Conservation (phyloP, 2,329 filamentous ascomycete species). For the Lecanicillium sp. region DNA sequence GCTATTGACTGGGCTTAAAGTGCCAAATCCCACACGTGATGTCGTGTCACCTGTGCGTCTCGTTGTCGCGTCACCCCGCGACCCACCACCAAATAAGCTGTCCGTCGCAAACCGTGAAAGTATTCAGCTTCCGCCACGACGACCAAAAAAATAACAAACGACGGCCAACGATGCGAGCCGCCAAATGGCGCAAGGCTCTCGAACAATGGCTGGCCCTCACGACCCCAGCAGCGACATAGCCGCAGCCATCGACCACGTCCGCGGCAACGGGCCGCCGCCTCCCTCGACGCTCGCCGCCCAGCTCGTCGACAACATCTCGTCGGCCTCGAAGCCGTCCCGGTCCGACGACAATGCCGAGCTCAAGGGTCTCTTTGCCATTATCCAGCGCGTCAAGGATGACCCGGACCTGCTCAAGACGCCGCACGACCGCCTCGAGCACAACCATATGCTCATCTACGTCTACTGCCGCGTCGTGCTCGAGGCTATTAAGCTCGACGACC, state of each 20-base stretch:
- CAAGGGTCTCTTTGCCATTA: slow-evolving; percentile 55
- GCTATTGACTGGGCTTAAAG: too few species aligned
- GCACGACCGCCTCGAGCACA: slow-evolving; percentile 64
- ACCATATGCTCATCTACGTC: slow-evolving; percentile 79
- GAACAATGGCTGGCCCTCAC: slow-evolving; percentile 5
- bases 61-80: slow-evolving; percentile 7
- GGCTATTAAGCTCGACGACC: slow-evolving; percentile 58
- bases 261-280: slow-evolving; percentile 27
- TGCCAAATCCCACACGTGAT: slow-evolving; percentile 4
- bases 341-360: slow-evolving; percentile 67
- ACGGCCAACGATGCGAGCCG: not conserved
- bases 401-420: slow-evolving; percentile 48
- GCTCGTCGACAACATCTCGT: slow-evolving; percentile 68
- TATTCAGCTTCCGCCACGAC: not conserved
- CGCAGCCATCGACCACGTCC: not conserved
- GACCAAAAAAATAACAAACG: not conserved
- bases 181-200: slow-evolving; percentile 4
- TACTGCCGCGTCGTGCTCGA: slow-evolving; percentile 74
- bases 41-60: not conserved
- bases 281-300: slow-evolving; percentile 84
- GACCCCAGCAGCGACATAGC: not conserved
- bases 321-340: slow-evolving; percentile 54
- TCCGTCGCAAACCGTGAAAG: not conserved
- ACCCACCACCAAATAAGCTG: slow-evolving; percentile 5
- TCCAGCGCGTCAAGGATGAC: slow-evolving; percentile 46